Evolutionary conservation across 257 asterid species (phyloP).

Genomic region (Ligustrum vulgare): DNA sequence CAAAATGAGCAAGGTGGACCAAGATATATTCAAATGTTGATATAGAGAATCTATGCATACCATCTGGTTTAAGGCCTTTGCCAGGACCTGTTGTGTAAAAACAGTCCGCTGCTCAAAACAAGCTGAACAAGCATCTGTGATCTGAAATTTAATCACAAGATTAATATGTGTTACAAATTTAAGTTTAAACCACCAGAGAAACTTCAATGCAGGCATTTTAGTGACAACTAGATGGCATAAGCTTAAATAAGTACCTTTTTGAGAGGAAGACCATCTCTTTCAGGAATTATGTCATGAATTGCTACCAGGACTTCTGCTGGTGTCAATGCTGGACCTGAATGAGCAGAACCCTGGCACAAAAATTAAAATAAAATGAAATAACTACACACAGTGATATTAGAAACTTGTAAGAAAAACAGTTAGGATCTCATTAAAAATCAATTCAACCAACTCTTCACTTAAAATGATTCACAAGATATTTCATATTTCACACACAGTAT

Average conservation of each 20-base stretch:
- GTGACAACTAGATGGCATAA: constrained; percentile 1
- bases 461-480: constrained; percentile 1
- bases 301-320: constrained; percentile 98
- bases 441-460: constrained; percentile 13
- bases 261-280: constrained; percentile 80
- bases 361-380: background rate
- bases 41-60: constrained; percentile 42
- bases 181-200: constrained; percentile 4
- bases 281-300: constrained; percentile 91
- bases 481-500: constrained; percentile 5
- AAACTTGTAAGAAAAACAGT: constrained; percentile 17
- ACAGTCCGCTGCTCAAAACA: constrained; percentile 99
- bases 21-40: constrained; percentile 8
- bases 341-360: constrained; percentile 84
- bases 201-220: background rate
- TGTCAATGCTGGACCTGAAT: constrained; percentile 93
- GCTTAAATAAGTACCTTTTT: constrained; percentile 64
- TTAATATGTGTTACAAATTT: constrained; percentile 10
- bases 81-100: constrained; percentile 92
- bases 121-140: constrained; percentile 95
- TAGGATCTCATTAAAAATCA: constrained; percentile 11
- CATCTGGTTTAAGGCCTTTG: constrained; percentile 85
- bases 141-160: constrained; percentile 44
- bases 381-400: constrained; percentile 18
- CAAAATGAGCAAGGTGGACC: constrained; percentile 16